Percentiles rank a stretch among this genome's conserved stretches.
phyloP scores from a whole-genome alignment of 352 stramenopile species.

The Phytophthora ohioensis region DNA sequence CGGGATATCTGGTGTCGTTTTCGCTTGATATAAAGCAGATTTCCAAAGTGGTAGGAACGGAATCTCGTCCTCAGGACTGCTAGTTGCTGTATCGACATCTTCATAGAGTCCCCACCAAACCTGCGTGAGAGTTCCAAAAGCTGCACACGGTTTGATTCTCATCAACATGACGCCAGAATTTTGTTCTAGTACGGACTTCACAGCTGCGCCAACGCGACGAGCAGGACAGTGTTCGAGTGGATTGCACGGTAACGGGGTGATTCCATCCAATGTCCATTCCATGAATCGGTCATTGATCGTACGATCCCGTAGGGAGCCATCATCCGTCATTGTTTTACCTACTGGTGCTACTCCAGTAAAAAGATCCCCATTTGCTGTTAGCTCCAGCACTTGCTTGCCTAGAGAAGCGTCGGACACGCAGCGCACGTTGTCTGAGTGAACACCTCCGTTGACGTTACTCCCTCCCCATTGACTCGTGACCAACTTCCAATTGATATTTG shows the following conservation, averaged over 20 bases:
- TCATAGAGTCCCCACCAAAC: conserved; percentile 70
- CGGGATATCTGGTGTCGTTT: conserved; percentile 44
- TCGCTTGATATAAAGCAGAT: conserved; percentile 62
- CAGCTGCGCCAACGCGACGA: conserved; percentile 61
- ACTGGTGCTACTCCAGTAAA: conserved; percentile 47
- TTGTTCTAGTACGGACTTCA: conserved; percentile 49
- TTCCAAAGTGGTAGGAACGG: conserved; percentile 72
- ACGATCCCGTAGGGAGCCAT: conserved; percentile 34
- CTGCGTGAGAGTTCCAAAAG: conserved; percentile 69
- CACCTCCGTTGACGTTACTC: conserved; percentile 65
- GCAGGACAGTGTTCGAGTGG: conserved; percentile 44
- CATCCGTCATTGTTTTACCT: conserved; percentile 34
- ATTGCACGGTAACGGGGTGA: conserved; percentile 56
- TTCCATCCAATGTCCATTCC: conserved; percentile 65
- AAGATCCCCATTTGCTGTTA: conserved; percentile 65
- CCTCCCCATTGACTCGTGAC: conserved; percentile 71
- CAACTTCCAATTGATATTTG: conserved; percentile 50
- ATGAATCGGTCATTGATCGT: conserved; percentile 51
- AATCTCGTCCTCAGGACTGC: conserved; percentile 33
- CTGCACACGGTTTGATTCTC: conserved; percentile 54
- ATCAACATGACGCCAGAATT: conserved; percentile 66
- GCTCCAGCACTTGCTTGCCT: conserved; percentile 49
- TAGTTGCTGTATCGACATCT: conserved; percentile 9
- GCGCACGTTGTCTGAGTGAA: conserved; percentile 60
- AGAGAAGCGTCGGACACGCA: conserved; percentile 43